Evolutionary conservation across 2,329 filamentous ascomycete species (phyloP), one percentile per base, ranked within the genome.

Genomic region (Cladosporium oxysporum): DNA sequence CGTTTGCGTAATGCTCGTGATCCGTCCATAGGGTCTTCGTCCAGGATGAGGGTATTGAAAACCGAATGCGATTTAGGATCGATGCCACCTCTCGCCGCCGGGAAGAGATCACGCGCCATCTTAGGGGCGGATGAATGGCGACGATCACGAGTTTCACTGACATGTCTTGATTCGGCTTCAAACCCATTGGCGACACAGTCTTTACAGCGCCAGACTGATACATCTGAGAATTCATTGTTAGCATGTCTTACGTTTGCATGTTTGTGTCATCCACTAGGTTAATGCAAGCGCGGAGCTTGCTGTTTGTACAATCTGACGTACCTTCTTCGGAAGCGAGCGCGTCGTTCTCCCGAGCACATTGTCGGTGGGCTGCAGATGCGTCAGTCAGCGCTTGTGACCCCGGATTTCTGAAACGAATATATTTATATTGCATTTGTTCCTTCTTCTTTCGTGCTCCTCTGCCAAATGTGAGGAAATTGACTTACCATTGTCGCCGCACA

Each of bases 401-500:
- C 64, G 59, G 64, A 62, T 66, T 66, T 73, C 71, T 21, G 70
- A 71, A 70, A 71, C 52, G 60, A 68, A 71, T 66, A 69, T 69
- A 69, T 70, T 67, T 70, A 66, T 60, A 47, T 53, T 59, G 35
- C 28, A 49, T 28, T 50, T 57, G 57, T 41, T 44, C 49, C 31
- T 66, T 65, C 47, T 69, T 71, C 64, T 68, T 71, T 68, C 66
- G 71, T 69, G 60, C 69, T 44, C 57, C 49, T 58, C 63, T 71
- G 11, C 12, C 58, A 33, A 23, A 63, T 53, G 26, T 53, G 4
- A 26, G 49, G 31, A 11, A 57, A 29, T 52, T 57, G 65, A 87
- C 91, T 79, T 83, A 96, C 93, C 89, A 79, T 92, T 91, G 75
- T 94, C 91, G 70, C 89, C 89, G 79, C 94, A 98, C 69, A 87